Evolutionary conservation across 257 asterid species (phyloP).

Genomic region (Catharanthus roseus): DNA sequence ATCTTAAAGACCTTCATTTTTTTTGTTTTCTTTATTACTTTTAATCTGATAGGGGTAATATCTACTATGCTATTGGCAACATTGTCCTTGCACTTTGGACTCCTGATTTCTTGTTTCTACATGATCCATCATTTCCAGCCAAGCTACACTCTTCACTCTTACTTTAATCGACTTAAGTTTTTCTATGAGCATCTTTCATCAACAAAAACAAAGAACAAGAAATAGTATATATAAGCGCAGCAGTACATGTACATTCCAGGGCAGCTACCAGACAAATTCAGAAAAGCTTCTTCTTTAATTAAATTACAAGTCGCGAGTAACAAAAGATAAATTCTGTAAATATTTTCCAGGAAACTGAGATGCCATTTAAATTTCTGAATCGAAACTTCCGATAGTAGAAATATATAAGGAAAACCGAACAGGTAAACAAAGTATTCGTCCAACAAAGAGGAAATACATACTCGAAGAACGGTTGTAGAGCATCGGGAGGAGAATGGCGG

Average conservation of each 20-base stretch:
- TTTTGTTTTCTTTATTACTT: background rate
- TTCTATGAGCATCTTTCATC: background rate
- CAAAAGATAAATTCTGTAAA: background rate
- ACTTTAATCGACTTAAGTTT: background rate
- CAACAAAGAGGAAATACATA: slow-evolving; percentile 18
- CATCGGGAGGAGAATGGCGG: slow-evolving; percentile 39
- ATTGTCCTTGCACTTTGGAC: background rate
- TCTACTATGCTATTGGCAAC: background rate
- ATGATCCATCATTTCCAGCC: background rate
- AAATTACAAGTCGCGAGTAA: too few species aligned
- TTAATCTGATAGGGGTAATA: background rate
- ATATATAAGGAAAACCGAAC: background rate
- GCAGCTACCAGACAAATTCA: background rate
- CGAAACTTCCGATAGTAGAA: background rate
- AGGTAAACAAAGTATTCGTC: slow-evolving; percentile 1
- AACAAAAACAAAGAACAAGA: background rate
- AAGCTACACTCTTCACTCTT: background rate
- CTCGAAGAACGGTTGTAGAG: slow-evolving; percentile 77
- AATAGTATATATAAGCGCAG: background rate
- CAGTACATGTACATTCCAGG: background rate
- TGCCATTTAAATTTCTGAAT: slow-evolving; percentile 1
- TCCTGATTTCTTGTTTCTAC: background rate
- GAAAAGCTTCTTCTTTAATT: too few species aligned
- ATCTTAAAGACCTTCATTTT: background rate
- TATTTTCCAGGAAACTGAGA: background rate